Percentiles rank a stretch among this genome's conserved stretches.
Conservation (phyloP, 495 filamentous ascomycete genomes). For the Aspergillus nanangensis region DNA sequence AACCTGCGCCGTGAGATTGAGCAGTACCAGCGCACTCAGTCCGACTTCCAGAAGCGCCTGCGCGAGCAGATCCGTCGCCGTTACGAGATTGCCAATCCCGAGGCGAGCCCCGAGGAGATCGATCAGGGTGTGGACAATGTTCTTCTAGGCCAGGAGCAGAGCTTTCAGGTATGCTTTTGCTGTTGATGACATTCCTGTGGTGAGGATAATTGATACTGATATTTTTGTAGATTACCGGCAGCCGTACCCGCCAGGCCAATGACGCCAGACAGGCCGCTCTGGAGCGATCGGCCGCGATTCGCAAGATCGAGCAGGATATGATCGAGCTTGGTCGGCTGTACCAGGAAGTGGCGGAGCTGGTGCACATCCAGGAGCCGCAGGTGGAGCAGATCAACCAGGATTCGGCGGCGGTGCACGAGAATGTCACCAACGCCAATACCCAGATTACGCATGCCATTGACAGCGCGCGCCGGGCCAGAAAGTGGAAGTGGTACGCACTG, state of each 20-base stretch:
- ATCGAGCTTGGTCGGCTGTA: constrained; percentile 80
- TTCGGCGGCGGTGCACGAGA: constrained; percentile 70
- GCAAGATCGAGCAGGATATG: constrained; percentile 86
- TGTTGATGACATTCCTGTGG: neutral
- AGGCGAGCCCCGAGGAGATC: constrained; percentile 78
- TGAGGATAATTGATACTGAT: constrained; percentile 14
- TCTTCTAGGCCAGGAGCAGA: constrained; percentile 63
- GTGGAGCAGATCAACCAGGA: constrained; percentile 76
- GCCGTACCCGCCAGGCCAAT: constrained; percentile 75
- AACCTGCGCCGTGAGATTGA: constrained; percentile 73
- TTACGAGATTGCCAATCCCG: constrained; percentile 82
- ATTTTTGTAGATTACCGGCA: constrained; percentile 50
- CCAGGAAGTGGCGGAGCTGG: constrained; percentile 75
- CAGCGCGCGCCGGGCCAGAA: constrained; percentile 73
- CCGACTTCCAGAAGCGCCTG: constrained; percentile 70
- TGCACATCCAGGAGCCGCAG: constrained; percentile 76
- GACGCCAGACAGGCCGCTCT: constrained; percentile 70
- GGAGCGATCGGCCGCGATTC: constrained; percentile 81
- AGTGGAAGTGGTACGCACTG: constrained; percentile 98
- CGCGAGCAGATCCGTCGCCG: constrained; percentile 80
- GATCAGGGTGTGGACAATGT: constrained; percentile 69
- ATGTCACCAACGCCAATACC: constrained; percentile 75
- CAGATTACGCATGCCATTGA: constrained; percentile 72
- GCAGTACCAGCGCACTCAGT: constrained; percentile 73
- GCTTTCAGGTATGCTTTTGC: constrained; percentile 51